phyloP scores from a whole-genome alignment of 148 eudicot species.

The Diospyros lotus region DNA sequence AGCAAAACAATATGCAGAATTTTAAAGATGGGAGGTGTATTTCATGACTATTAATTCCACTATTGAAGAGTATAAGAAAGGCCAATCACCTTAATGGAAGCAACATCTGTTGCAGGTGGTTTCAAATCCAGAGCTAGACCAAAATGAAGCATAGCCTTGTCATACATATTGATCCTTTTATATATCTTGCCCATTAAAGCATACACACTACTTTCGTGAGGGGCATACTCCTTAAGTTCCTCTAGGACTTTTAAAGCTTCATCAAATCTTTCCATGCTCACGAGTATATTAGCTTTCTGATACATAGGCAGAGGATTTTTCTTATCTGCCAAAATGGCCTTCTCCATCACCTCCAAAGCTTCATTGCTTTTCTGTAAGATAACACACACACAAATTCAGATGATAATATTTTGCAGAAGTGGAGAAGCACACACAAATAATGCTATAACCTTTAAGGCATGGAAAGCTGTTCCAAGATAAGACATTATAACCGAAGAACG shows the following conservation, averaged over 20 bases:
- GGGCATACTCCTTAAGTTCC: constrained; percentile 93
- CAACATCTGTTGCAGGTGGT: constrained; percentile 97
- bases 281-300: constrained; percentile 85
- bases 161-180: constrained; percentile 67
- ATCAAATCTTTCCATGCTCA: constrained; percentile 67
- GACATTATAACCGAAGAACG: constrained; percentile 91
- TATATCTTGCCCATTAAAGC: constrained; percentile 95
- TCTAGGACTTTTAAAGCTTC: constrained; percentile 84
- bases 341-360: constrained; percentile 87
- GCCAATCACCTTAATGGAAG: constrained; percentile 77
- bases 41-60: neutral
- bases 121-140: constrained; percentile 94
- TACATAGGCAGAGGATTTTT: constrained; percentile 96
- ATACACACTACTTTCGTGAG: constrained; percentile 91
- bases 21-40: neutral
- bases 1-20: constrained; percentile 1
- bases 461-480: constrained; percentile 94
- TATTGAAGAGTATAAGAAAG: neutral
- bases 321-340: constrained; percentile 77
- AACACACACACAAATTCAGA: constrained; percentile 1
- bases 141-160: constrained; percentile 95
- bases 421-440: constrained; percentile 1
- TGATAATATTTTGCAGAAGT: neutral
- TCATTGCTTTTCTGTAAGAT: constrained; percentile 64
- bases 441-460: constrained; percentile 68